Evolutionary conservation across 1,139 yeast species (phyloP).

Genomic region (Pichia sp.): DNA sequence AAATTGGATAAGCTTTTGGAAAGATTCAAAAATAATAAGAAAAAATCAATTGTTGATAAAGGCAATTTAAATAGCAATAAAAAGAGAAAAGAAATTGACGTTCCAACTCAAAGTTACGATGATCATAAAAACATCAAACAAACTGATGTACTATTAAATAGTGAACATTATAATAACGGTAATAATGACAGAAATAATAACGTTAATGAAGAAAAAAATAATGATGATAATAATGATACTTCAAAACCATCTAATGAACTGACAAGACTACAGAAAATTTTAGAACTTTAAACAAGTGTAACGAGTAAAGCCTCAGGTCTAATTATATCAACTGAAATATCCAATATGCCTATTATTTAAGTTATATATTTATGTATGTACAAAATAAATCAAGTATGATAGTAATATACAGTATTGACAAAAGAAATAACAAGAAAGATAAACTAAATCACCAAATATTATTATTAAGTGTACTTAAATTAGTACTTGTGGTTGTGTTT

Average conservation of each 20-base stretch:
- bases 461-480: neutral
- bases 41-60: neutral
- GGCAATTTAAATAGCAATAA: too few relatives aligned
- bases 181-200: neutral
- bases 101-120: neutral
- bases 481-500: neutral
- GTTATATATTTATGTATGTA: neutral
- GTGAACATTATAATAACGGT: neutral
- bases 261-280: neutral
- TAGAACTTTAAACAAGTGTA: neutral
- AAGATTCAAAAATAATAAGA: neutral
- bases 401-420: neutral
- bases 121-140: too few relatives aligned
- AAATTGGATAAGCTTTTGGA: neutral
- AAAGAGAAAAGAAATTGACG: too few relatives aligned
- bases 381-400: neutral
- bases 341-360: neutral
- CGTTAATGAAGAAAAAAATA: neutral
- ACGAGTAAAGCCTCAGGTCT: too few relatives aligned
- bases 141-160: too few relatives aligned
- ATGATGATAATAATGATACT: neutral
- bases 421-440: neutral
- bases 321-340: too few relatives aligned
- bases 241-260: neutral
- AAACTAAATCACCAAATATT: neutral